A percentile compares a stretch with the other conserved stretches of the same genome.
phyloP scores from a whole-genome alignment of 495 filamentous ascomycete species.

The Geopyxis carbonaria region DNA sequence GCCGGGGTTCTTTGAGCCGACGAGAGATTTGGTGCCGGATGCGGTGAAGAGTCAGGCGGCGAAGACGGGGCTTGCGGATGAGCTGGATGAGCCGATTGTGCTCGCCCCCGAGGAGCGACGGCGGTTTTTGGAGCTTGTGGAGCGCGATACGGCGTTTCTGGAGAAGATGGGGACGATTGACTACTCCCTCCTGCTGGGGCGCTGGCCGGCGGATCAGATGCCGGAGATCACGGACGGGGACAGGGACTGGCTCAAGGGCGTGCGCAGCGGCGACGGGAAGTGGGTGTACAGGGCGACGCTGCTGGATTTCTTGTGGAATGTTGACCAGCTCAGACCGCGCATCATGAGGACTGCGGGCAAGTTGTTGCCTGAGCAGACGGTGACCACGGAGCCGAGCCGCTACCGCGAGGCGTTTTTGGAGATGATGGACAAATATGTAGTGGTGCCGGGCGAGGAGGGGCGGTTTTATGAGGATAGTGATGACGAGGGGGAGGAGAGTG shows the following conservation, averaged over 20 bases:
- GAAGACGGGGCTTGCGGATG: constrained; percentile 22
- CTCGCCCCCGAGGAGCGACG: constrained; percentile 13
- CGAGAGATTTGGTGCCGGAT: constrained; percentile 19
- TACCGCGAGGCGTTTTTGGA: constrained; percentile 22
- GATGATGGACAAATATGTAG: no score
- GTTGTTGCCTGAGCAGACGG: constrained; percentile 21
- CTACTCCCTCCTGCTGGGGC: constrained; percentile 21
- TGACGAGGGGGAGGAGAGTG: no score
- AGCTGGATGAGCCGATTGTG: constrained; percentile 20
- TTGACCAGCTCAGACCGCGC: constrained; percentile 17
- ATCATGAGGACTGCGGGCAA: constrained; percentile 19
- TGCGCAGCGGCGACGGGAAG: constrained; percentile 19
- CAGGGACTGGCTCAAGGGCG: constrained; percentile 13
- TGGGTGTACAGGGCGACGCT: constrained; percentile 24
- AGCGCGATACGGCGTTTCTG: constrained; percentile 20
- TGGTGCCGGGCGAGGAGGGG: no score
- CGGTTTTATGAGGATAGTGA: no score
- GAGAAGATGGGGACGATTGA: constrained; percentile 24
- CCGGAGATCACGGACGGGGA: constrained; percentile 5
- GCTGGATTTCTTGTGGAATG: constrained; percentile 24
- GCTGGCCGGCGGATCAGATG: constrained; percentile 21
- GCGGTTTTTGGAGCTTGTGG: constrained; percentile 17
- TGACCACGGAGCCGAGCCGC: constrained; percentile 18
- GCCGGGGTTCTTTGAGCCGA: constrained; percentile 22
- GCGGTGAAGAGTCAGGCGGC: constrained; percentile 13